phyloP scores from a whole-genome alignment of 2,329 filamentous ascomycete genomes.

The Penicillium carneum region DNA sequence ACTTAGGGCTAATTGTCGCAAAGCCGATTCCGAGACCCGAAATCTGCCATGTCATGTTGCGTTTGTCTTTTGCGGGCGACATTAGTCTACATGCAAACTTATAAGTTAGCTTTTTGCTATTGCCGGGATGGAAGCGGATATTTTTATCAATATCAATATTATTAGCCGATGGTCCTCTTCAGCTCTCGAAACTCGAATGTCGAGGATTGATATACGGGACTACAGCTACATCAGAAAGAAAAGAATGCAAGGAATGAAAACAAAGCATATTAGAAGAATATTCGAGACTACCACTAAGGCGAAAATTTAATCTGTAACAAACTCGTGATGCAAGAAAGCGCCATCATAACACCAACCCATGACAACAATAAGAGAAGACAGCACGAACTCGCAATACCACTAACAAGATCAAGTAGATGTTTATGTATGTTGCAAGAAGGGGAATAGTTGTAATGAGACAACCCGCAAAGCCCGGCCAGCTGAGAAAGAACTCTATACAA shows the following conservation, averaged over 20 bases:
- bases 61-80: neutral
- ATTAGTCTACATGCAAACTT: neutral
- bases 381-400: conserved; percentile 2
- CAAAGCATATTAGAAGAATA: conserved; percentile 1
- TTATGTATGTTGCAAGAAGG: conserved; percentile 30
- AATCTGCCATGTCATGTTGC: neutral
- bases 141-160: neutral
- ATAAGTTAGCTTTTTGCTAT: neutral
- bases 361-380: conserved; percentile 22
- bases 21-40: neutral
- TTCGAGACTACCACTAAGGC: conserved; percentile 1
- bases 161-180: neutral
- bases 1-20: conserved; percentile 2
- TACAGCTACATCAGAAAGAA: neutral
- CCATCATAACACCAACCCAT: conserved; percentile 30
- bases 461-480: conserved; percentile 26
- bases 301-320: conserved; percentile 5
- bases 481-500: conserved; percentile 37
- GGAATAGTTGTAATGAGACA: conserved; percentile 29
- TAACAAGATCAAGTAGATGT: conserved; percentile 24
- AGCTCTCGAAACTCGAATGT: neutral
- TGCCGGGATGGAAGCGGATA: neutral
- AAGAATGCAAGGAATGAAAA: neutral
- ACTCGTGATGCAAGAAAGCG: conserved; percentile 24
- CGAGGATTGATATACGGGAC: neutral